A percentile compares a stretch with the other conserved stretches of the same genome.
These are phyloP conservation scores for Ploettnerulaceae sp. DNA, from an alignment of 2,329 filamentous ascomycete species.

Conservation along the genomic window DNA sequence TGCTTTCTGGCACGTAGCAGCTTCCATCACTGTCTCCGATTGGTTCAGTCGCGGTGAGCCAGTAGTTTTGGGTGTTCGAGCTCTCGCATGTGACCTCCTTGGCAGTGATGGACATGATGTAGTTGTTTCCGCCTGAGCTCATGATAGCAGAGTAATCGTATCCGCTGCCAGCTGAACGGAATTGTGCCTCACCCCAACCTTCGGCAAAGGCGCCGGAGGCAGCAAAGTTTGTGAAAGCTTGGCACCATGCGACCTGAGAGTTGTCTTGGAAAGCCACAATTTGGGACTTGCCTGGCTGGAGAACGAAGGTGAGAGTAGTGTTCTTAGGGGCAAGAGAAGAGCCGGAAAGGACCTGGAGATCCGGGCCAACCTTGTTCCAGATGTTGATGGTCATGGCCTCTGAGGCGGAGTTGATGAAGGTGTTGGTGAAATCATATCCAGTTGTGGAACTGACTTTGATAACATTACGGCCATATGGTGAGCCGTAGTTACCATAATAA, in stretches of 20 bases:
- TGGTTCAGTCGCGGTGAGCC: constrained; percentile 26
- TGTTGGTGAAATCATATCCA: constrained; percentile 26
- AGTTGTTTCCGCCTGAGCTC: constrained; percentile 29
- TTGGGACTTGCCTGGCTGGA: constrained; percentile 24
- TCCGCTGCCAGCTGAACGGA: constrained; percentile 25
- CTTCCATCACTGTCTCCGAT: constrained; percentile 30
- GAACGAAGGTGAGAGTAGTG: constrained; percentile 26
- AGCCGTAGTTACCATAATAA: constrained; percentile 27
- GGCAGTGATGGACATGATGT: constrained; percentile 31
- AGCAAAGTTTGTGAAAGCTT: constrained; percentile 15
- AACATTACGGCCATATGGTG: constrained; percentile 30
- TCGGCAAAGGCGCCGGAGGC: constrained; percentile 25
- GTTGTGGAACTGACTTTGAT: constrained; percentile 23
- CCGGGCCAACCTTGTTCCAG: constrained; percentile 30
- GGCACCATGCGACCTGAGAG: constrained; percentile 26
- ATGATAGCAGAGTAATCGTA: constrained; percentile 33
- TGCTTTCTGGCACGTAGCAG: constrained; percentile 27
- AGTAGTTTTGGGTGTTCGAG: constrained; percentile 29
- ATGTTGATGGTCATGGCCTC: constrained; percentile 25
- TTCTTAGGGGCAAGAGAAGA: constrained; percentile 26
- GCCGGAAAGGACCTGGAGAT: constrained; percentile 19
- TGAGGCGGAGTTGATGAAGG: constrained; percentile 25
- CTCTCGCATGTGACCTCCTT: constrained; percentile 28
- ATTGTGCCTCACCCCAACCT: constrained; percentile 30
- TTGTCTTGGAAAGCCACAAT: constrained; percentile 29